phyloP scores from a whole-genome alignment of 2,329 filamentous ascomycete species.

The Xylaria digitata region DNA sequence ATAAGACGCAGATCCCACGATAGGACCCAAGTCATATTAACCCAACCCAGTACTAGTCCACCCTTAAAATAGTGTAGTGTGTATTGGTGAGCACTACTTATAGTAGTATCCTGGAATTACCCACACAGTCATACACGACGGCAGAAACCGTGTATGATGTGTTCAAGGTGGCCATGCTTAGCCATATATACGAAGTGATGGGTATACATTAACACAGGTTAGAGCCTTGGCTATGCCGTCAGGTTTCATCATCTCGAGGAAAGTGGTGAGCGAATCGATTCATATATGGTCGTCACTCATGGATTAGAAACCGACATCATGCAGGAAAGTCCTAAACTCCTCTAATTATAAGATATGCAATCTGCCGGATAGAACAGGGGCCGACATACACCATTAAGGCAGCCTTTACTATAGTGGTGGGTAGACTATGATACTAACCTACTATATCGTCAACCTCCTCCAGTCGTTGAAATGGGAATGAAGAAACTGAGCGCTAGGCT shows the following conservation, averaged over 20 bases:
- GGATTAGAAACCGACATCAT: neutral
- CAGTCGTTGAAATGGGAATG: neutral
- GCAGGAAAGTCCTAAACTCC: neutral
- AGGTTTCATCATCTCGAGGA: neutral
- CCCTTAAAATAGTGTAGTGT: too few species aligned
- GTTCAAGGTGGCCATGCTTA: neutral
- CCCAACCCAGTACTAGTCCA: neutral
- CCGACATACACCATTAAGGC: neutral
- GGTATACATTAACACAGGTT: neutral
- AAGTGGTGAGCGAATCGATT: neutral
- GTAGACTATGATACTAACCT: neutral
- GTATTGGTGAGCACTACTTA: too few species aligned
- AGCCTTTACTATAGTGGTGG: too few species aligned
- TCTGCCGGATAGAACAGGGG: neutral
- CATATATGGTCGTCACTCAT: too few species aligned
- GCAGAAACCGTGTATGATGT: too few species aligned
- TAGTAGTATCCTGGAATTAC: neutral
- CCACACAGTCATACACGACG: neutral
- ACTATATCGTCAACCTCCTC: too few species aligned
- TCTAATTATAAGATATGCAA: slow-evolving; percentile 1
- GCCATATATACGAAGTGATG: too few species aligned
- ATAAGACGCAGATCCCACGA: slow-evolving; percentile 24
- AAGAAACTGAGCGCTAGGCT: neutral
- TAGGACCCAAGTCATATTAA: neutral
- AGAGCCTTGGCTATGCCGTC: neutral